These are phyloP conservation scores for Colletotrichum chlorophyti DNA, from an alignment of 2,329 filamentous ascomycete genomes.

Conservation along the genomic window DNA sequence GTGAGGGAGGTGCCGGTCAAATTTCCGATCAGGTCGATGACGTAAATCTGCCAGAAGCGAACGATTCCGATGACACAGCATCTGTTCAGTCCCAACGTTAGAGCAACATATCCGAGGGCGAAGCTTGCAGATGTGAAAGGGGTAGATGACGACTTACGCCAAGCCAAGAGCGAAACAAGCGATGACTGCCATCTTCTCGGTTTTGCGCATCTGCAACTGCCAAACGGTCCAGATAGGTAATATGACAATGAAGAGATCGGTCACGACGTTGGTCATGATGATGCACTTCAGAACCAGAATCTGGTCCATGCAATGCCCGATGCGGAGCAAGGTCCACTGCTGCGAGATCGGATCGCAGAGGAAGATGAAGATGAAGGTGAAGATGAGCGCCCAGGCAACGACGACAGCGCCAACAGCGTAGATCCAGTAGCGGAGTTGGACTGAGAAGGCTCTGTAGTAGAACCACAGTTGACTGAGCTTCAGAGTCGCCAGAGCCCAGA, in stretches of 20 bases:
- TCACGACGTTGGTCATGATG: constrained; percentile 40
- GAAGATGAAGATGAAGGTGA: constrained; percentile 33
- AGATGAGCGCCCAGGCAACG: constrained; percentile 28
- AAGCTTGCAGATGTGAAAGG: background rate
- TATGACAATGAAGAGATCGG: constrained; percentile 43
- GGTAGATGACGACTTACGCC: constrained; percentile 21
- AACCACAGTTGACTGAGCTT: constrained; percentile 32
- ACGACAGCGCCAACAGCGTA: constrained; percentile 22
- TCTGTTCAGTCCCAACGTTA: constrained; percentile 32
- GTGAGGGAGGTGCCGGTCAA: constrained; percentile 48
- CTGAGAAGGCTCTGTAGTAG: constrained; percentile 29
- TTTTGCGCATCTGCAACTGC: constrained; percentile 36
- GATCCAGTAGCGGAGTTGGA: constrained; percentile 27
- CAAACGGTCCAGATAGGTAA: constrained; percentile 44
- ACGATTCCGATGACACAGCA: constrained; percentile 46
- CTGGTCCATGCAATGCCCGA: constrained; percentile 32
- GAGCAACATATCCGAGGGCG: background rate
- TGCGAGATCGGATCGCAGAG: constrained; percentile 32
- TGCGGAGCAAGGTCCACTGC: constrained; percentile 32
- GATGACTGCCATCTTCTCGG: constrained; percentile 35
- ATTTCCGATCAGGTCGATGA: constrained; percentile 42
- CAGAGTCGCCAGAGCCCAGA: constrained; percentile 31
- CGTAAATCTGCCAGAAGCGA: constrained; percentile 45
- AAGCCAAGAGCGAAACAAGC: constrained; percentile 32
- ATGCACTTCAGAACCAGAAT: constrained; percentile 31